phyloP scores from a whole-genome alignment of 2,329 filamentous ascomycete species.

The Exophiala bonariae region DNA sequence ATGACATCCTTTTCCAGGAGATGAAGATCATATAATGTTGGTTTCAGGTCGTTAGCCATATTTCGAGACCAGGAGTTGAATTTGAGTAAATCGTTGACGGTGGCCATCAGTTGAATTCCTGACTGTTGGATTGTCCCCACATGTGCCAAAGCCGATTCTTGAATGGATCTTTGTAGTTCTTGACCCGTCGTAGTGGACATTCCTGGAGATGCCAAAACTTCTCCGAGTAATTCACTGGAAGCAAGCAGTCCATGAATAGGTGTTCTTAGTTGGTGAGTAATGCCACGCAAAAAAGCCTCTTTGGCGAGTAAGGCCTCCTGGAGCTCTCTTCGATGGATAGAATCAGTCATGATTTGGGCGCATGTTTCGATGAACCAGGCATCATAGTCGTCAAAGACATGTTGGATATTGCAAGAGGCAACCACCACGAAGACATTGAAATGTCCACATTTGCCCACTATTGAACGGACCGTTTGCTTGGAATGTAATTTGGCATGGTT shows the following conservation, averaged over 20 bases:
- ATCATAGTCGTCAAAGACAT: constrained; percentile 50
- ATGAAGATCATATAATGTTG: constrained; percentile 18
- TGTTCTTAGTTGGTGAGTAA: constrained; percentile 50
- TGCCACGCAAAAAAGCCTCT: constrained; percentile 46
- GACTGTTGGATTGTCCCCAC: constrained; percentile 40
- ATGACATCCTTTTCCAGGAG: constrained; percentile 36
- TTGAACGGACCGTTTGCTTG: constrained; percentile 36
- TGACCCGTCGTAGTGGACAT: neutral
- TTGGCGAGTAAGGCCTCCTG: constrained; percentile 45
- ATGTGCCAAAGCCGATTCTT: constrained; percentile 10
- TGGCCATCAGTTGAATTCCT: constrained; percentile 45
- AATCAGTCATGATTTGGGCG: constrained; percentile 38
- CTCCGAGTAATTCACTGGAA: constrained; percentile 42
- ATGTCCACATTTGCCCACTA: constrained; percentile 39
- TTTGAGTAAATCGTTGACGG: constrained; percentile 48
- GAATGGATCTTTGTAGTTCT: too few species aligned
- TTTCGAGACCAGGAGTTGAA: constrained; percentile 30
- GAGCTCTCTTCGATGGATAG: constrained; percentile 40
- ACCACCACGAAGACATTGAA: constrained; percentile 36
- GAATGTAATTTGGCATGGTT: constrained; percentile 37
- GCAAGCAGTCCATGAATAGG: constrained; percentile 50
- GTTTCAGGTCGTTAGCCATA: constrained; percentile 12
- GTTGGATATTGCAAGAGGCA: constrained; percentile 43
- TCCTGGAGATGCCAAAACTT: constrained; percentile 36
- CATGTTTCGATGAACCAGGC: constrained; percentile 47